Evolutionary conservation across 192 early-diverging fungal genomes (phyloP).

Genomic region (Coemansia reversa): DNA sequence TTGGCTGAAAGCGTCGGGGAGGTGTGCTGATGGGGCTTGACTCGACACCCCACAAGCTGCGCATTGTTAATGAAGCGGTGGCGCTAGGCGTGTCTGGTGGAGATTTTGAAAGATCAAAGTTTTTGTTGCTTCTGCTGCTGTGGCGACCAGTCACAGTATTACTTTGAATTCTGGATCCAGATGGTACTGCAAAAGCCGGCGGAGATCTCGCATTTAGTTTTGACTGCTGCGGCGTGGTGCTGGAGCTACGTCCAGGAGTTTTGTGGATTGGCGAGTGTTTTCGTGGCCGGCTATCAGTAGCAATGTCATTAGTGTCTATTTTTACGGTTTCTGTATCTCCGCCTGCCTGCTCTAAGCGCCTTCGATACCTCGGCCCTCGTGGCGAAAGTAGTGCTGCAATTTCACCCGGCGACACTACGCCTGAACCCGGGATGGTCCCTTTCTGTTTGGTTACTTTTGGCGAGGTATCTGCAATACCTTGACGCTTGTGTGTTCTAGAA

Average conservation of each 20-base stretch:
- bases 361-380: slow-evolving; percentile 7
- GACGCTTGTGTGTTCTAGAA: neutral
- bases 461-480: neutral
- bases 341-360: slow-evolving; percentile 1
- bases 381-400: slow-evolving; percentile 40
- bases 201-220: neutral
- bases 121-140: no score
- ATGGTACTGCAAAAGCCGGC: neutral
- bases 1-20: slow-evolving; percentile 6
- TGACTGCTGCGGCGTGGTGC: no score
- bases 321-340: neutral
- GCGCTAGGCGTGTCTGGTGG: slow-evolving; percentile 3
- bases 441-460: no score
- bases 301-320: neutral
- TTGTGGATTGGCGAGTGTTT: no score
- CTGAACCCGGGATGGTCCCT: neutral
- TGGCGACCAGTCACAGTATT: no score
- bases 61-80: slow-evolving; percentile 8
- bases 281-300: neutral
- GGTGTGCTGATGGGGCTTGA: slow-evolving; percentile 21
- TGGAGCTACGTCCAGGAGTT: no score
- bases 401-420: slow-evolving; percentile 28
- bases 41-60: slow-evolving; percentile 18
- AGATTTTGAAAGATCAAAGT: neutral
- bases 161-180: neutral